phyloP scores from a whole-genome alignment of 768 basidiomycete genomes.

The Russula ochroleuca region DNA sequence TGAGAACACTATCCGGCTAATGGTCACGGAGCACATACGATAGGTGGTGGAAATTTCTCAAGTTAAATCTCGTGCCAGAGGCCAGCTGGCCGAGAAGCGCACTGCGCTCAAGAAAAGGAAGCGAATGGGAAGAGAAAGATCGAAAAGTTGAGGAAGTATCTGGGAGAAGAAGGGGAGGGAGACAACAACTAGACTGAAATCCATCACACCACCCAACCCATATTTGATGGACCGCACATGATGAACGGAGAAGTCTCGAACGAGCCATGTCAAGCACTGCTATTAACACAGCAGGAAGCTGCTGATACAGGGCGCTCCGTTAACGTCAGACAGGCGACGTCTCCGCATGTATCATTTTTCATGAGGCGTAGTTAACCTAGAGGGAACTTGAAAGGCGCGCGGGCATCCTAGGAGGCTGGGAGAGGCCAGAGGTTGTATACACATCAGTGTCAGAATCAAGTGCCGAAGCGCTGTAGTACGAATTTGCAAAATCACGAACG shows the following conservation, averaged over 20 bases:
- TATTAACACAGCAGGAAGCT: not conserved
- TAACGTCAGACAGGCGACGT: not conserved
- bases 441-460: too few species aligned
- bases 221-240: not conserved
- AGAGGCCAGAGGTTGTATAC: too few species aligned
- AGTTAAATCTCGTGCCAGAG: constrained; percentile 1
- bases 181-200: not conserved
- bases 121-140: not conserved
- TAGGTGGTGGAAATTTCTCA: not conserved
- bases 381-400: too few species aligned
- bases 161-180: not conserved
- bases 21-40: not conserved
- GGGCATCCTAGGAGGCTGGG: too few species aligned
- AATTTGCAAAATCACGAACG: too few species aligned
- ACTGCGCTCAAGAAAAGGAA: constrained; percentile 9
- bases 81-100: constrained; percentile 18
- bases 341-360: not conserved
- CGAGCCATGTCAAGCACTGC: not conserved
- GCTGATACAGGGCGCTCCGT: too few species aligned
- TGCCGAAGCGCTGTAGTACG: too few species aligned
- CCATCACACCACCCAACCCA: not conserved
- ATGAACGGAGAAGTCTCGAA: not conserved
- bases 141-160: not conserved
- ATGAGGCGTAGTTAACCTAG: too few species aligned
- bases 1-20: not conserved